These are phyloP conservation scores for Priceomyces castillae DNA, from an alignment of 805 yeast genomes.

Conservation along the genomic window DNA sequence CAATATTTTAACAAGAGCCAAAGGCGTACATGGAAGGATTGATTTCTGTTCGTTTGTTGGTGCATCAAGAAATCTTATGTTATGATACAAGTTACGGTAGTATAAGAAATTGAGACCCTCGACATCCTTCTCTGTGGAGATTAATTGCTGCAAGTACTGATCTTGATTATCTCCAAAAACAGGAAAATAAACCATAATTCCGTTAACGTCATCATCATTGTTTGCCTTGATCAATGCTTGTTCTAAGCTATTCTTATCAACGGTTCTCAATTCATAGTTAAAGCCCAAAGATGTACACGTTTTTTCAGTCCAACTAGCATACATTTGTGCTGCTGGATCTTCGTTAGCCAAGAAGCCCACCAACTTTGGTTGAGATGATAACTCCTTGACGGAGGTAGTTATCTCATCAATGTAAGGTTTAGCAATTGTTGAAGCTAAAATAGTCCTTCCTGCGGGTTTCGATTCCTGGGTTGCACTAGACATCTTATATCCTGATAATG, in stretches of 20 bases:
- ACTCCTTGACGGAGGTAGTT: constrained; percentile 48
- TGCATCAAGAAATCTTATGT: constrained; percentile 77
- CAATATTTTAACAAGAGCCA: constrained; percentile 89
- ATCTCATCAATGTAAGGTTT: constrained; percentile 78
- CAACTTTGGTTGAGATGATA: constrained; percentile 63
- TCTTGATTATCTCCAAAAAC: constrained; percentile 95
- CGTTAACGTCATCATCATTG: constrained; percentile 69
- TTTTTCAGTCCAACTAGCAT: constrained; percentile 94
- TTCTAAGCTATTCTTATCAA: constrained; percentile 80
- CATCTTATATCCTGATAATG: neutral
- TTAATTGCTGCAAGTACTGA: constrained; percentile 91
- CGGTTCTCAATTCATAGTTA: constrained; percentile 70
- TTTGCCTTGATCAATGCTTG: constrained; percentile 82
- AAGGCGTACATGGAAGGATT: constrained; percentile 93
- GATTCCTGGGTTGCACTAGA: neutral
- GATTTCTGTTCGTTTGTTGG: constrained; percentile 68
- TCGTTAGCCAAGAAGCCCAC: constrained; percentile 91
- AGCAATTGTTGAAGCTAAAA: constrained; percentile 84
- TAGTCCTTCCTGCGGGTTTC: constrained; percentile 68
- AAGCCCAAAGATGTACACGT: constrained; percentile 87
- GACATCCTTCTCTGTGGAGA: constrained; percentile 88
- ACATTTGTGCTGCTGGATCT: constrained; percentile 94
- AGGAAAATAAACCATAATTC: constrained; percentile 96
- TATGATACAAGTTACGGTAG: constrained; percentile 93
- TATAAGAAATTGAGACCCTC: constrained; percentile 92